Conservation (phyloP, 2,329 filamentous ascomycete species). For the Trichoderma polysporum region DNA sequence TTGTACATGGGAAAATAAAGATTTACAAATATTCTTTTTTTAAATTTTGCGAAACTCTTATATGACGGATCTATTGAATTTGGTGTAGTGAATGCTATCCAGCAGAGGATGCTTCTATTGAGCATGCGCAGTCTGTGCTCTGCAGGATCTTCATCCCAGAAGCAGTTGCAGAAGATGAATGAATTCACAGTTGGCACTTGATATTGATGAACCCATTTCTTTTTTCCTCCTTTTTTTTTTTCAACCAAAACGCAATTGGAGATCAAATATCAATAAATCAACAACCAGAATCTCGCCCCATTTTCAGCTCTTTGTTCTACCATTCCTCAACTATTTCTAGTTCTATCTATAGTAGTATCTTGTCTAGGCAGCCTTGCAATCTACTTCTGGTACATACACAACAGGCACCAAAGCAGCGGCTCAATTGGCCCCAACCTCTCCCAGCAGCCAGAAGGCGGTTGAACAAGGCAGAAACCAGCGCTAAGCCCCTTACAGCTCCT, state of each 20-base stretch:
- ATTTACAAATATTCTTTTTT: background rate
- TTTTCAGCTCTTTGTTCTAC: too few species aligned
- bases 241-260: too few species aligned
- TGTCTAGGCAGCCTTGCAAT: background rate
- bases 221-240: background rate
- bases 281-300: too few species aligned
- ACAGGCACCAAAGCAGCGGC: background rate
- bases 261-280: too few species aligned
- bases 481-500: slow-evolving; percentile 10
- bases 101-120: too few species aligned
- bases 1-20: background rate
- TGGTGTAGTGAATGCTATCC: too few species aligned
- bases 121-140: too few species aligned
- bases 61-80: too few species aligned
- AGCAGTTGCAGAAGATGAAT: background rate
- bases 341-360: too few species aligned
- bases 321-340: too few species aligned
- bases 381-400: too few species aligned
- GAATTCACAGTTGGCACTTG: background rate
- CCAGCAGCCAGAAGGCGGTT: slow-evolving; percentile 12
- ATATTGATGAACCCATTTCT: background rate
- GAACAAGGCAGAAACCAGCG: slow-evolving; percentile 17
- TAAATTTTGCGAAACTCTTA: background rate
- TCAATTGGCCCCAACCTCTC: background rate
- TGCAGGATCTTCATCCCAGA: background rate